phyloP scores from a whole-genome alignment of 768 basidiomycete species.

The Amanita polypyramis region DNA sequence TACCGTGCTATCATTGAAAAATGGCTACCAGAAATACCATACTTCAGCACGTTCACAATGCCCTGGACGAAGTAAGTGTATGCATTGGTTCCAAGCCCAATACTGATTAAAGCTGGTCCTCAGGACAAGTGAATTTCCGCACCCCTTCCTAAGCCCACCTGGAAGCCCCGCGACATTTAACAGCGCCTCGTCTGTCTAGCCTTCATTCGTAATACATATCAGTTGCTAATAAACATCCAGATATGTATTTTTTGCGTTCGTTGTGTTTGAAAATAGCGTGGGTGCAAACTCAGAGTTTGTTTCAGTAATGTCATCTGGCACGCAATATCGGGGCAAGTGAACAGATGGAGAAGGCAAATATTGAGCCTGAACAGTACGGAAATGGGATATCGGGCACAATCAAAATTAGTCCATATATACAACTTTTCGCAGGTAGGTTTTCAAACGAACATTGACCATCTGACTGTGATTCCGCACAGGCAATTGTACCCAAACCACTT shows the following conservation, averaged over 20 bases:
- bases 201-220: background rate
- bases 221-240: constrained; percentile 15
- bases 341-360: constrained; percentile 47
- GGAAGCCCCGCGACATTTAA: constrained; percentile 58
- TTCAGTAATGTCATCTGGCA: constrained; percentile 52
- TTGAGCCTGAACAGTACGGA: constrained; percentile 42
- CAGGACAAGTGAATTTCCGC: constrained; percentile 52
- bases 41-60: constrained; percentile 58
- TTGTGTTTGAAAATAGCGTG: constrained; percentile 6
- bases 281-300: background rate
- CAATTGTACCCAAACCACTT: constrained; percentile 45
- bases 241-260: constrained; percentile 50
- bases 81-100: background rate
- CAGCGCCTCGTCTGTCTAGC: constrained; percentile 34
- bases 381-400: constrained; percentile 47
- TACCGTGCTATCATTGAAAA: background rate
- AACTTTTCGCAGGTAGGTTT: constrained; percentile 47
- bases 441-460: background rate
- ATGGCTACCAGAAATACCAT: constrained; percentile 40
- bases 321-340: constrained; percentile 56
- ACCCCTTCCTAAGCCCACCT: constrained; percentile 52
- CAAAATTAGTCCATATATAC: constrained; percentile 55
- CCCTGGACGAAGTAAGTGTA: constrained; percentile 40
- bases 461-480: constrained; percentile 5
- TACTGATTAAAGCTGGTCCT: background rate